These are phyloP conservation scores for Leishmania martiniquensis DNA, from an alignment of 208 protist species.

Conservation along the genomic window DNA sequence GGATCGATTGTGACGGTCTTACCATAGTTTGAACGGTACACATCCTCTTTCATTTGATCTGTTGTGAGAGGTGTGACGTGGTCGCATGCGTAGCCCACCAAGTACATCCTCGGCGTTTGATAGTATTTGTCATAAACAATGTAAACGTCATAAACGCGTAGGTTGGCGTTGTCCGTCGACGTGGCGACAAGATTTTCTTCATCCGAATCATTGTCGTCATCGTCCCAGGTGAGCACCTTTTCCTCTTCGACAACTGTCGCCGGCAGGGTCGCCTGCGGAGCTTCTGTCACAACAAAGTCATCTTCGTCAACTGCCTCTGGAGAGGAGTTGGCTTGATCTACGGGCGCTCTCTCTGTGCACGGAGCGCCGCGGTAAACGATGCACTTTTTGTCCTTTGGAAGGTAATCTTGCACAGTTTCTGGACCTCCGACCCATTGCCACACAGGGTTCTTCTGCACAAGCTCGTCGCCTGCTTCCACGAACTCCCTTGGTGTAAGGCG, in stretches of 20 bases:
- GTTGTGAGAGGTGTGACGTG: constrained; percentile 75
- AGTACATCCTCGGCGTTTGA: constrained; percentile 95
- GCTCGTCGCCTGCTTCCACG: constrained; percentile 95
- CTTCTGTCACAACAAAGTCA: constrained; percentile 57
- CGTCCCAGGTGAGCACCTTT: constrained; percentile 64
- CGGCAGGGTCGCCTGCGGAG: neutral
- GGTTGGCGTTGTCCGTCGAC: constrained; percentile 4
- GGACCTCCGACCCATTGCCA: constrained; percentile 94
- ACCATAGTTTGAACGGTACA: constrained; percentile 96
- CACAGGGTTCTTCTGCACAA: constrained; percentile 95
- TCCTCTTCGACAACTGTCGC: constrained; percentile 29
- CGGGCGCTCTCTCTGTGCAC: constrained; percentile 50
- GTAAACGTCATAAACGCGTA: constrained; percentile 95
- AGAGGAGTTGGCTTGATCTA: constrained; percentile 3
- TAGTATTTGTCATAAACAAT: constrained; percentile 99
- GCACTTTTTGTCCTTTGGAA: constrained; percentile 97
- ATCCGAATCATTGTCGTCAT: constrained; percentile 42
- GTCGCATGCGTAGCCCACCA: constrained; percentile 93
- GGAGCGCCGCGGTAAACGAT: constrained; percentile 86
- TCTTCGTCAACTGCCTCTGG: constrained; percentile 37
- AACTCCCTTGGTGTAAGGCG: constrained; percentile 89
- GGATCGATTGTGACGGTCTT: constrained; percentile 97
- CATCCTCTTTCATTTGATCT: constrained; percentile 96
- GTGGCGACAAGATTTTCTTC: constrained; percentile 24
- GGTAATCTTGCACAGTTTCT: constrained; percentile 78